A percentile compares a stretch with the other conserved stretches of the same genome.
Conservation (phyloP, 371 early-diverging fungal genomes). For the Parasitella parasitica region DNA sequence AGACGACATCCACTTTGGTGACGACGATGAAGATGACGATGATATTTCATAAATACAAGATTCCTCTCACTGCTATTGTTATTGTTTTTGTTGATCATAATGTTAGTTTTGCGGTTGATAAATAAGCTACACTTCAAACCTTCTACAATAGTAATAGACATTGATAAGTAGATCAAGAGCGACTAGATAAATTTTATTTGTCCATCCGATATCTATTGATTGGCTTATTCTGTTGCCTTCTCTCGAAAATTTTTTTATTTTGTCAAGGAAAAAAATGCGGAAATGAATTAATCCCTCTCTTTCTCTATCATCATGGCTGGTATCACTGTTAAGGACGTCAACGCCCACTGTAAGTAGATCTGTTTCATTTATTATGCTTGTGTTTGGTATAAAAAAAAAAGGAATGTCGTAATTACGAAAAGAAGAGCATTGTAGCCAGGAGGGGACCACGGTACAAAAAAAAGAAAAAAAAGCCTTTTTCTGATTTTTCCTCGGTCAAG, state of each 20-base stretch:
- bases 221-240: background rate
- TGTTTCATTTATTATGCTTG: background rate
- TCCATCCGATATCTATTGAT: background rate
- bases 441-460: background rate
- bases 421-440: too few relatives aligned
- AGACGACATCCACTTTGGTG: background rate
- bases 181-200: background rate
- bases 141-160: too few relatives aligned
- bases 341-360: constrained; percentile 68
- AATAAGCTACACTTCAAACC: too few relatives aligned
- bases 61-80: too few relatives aligned
- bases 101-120: too few relatives aligned
- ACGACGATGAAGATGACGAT: too few relatives aligned
- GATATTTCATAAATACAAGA: too few relatives aligned
- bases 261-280: constrained; percentile 12
- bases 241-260: constrained; percentile 16
- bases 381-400: background rate
- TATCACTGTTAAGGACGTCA: constrained; percentile 97
- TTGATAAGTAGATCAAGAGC: too few relatives aligned
- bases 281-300: constrained; percentile 23
- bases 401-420: background rate
- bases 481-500: background rate
- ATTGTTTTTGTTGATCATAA: too few relatives aligned
- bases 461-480: background rate
- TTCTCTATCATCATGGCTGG: constrained; percentile 53